Conservation (phyloP, 805 yeast genomes). For the Saccharomycopsis oosterbeekiorum region DNA sequence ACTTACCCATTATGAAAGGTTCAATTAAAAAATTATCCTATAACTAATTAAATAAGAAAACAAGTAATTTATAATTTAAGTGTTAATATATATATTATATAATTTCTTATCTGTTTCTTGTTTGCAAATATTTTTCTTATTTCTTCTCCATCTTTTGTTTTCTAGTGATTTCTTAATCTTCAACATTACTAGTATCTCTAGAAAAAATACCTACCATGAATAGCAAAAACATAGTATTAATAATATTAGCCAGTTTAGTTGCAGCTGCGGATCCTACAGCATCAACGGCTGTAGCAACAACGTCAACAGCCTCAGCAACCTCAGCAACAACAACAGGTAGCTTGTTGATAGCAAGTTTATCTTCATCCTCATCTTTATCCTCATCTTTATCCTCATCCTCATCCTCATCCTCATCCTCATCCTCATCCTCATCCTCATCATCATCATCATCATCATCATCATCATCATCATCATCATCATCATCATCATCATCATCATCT, state of each 20-base stretch:
- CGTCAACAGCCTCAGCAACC: not conserved
- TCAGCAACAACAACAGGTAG: not conserved
- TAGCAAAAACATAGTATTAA: not conserved
- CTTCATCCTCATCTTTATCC: not conserved
- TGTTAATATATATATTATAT: not conserved
- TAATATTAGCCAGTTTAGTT: not conserved
- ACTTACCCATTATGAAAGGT: not conserved
- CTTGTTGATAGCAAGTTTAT: not conserved
- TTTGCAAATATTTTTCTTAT: not conserved
- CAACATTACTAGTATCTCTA: not conserved
- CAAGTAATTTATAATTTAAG: not conserved
- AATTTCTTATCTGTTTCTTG: not conserved
- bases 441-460: no score
- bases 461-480: no score
- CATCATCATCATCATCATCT: no score
- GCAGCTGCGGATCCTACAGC: not conserved
- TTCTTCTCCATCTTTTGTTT: not conserved
- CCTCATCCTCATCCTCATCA: no score
- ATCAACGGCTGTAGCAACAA: not conserved
- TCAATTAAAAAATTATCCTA: not conserved
- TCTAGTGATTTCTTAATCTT: not conserved
- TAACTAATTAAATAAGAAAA: not conserved
- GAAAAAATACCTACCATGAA: not conserved
- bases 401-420: no score
- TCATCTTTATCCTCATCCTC: not conserved